Evolutionary conservation across 305 asterid genomes (phyloP), one percentile per base, ranked within the genome.

Genomic region (Fraxinus sp.): DNA sequence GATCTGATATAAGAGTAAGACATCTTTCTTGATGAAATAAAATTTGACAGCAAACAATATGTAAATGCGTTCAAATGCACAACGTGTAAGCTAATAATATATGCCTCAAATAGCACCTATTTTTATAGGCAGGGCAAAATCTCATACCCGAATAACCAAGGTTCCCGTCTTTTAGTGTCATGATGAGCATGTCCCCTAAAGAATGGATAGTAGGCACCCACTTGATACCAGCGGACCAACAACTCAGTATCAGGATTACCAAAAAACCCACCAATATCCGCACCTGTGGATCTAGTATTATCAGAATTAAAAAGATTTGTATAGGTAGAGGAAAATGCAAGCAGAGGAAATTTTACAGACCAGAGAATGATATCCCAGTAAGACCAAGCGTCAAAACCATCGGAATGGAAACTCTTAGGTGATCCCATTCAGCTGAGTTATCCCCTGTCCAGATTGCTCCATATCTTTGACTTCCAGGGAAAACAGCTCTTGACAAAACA

Each of bases 391-490:
- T 89, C 90, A 94, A 89, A 83, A 96, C 79, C 99, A 96, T 94
- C 41, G 99, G 99, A 81, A 94, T 90, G 11, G 99, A 92, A 86
- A 93, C 95, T 86, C 98, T 84, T 30, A 96, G 85, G 46, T 96
- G 99, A 37, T 96, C 99, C 99, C 99, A 96, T 36, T 96, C 98
- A 41, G 99, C 99, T 5, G 93, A 62, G 88, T 96, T 96, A 81
- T 96, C 99, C 79, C 99, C 99, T 0, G 98, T 96, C 99, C 99
- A 96, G 80, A 96, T 88, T 10, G 99, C 98, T 83, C 99, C 99
- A 81, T 92, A 91, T 85, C 98, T 89, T 90, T 94, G 98, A 81
- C 86, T 94, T 85, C 99, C 99, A 24, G 99, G 94, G 84, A 94
- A 97, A 83, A 94, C 80, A 78, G 99, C 98, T 89, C 99, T 92